Percentiles rank a stretch among this genome's conserved stretches.
Conservation (phyloP, 2,329 filamentous ascomycete species). For the Pseudogymnoascus sp. region DNA sequence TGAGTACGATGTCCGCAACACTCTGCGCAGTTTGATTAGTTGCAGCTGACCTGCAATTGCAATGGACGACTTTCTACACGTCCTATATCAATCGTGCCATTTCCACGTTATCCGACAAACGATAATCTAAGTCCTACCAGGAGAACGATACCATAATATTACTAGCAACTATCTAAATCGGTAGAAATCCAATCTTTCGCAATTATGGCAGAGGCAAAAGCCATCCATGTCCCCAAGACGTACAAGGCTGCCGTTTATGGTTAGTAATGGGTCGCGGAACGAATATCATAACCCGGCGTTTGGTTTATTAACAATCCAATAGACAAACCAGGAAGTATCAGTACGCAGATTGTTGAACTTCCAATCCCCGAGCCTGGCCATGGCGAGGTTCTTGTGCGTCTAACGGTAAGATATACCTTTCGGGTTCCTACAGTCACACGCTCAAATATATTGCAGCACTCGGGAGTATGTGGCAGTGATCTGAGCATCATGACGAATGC, state of each 20-base stretch:
- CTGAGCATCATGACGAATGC: slow-evolving; percentile 45
- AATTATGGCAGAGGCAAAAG: background rate
- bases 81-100: background rate
- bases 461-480: slow-evolving; percentile 57
- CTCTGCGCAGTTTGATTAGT: background rate
- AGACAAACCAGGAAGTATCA: background rate
- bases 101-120: background rate
- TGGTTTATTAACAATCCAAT: background rate
- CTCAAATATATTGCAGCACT: slow-evolving; percentile 32
- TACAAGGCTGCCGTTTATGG: background rate
- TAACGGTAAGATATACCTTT: slow-evolving; percentile 14
- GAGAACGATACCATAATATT: background rate
- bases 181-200: background rate
- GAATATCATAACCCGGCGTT: background rate
- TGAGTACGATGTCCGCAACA: background rate
- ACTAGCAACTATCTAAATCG: background rate
- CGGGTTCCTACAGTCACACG: background rate
- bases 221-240: background rate
- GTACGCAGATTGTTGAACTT: slow-evolving; percentile 23
- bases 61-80: background rate
- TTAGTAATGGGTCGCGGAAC: background rate
- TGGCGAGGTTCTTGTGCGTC: slow-evolving; percentile 26
- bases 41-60: background rate
- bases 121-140: background rate
- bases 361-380: slow-evolving; percentile 27